Evolutionary conservation across 371 early-diverging fungal genomes (phyloP).

Genomic region (Syncephalastrum racemosum): DNA sequence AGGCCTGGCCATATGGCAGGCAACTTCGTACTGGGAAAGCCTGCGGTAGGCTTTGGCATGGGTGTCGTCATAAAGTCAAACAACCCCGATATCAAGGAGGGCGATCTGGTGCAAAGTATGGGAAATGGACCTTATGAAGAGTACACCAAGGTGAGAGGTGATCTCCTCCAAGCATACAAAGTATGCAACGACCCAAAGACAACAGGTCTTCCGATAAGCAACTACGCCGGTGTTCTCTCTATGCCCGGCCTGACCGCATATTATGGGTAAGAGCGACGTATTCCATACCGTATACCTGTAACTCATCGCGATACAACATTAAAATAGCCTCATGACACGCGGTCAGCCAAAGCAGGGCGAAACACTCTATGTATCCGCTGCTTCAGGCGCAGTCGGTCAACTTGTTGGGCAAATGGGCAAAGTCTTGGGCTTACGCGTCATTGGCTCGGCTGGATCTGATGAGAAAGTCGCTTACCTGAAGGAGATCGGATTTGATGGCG

Average conservation of each 20-base stretch:
- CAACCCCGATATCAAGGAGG: constrained; percentile 51
- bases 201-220: constrained; percentile 37
- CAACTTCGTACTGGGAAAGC: constrained; percentile 57
- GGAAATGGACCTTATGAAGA: constrained; percentile 49
- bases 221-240: constrained; percentile 54
- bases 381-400: constrained; percentile 62
- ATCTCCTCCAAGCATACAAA: constrained; percentile 17
- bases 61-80: constrained; percentile 58
- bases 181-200: constrained; percentile 35
- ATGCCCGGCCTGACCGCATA: constrained; percentile 53
- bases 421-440: constrained; percentile 66
- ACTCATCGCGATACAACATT: background rate
- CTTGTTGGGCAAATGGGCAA: constrained; percentile 72
- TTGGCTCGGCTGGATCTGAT: constrained; percentile 77
- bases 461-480: constrained; percentile 74
- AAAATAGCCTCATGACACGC: too few relatives aligned
- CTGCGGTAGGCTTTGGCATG: constrained; percentile 58
- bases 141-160: constrained; percentile 31
- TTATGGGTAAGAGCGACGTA: constrained; percentile 23
- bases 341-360: constrained; percentile 45
- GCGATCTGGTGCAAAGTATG: constrained; percentile 51
- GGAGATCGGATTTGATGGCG: constrained; percentile 68
- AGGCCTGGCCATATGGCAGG: constrained; percentile 36
- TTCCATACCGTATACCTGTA: too few relatives aligned
- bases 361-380: constrained; percentile 55